Base-by-base conservation (phyloP, 202 grass and related monocot species). In the Saccharum hybrid region DNA sequence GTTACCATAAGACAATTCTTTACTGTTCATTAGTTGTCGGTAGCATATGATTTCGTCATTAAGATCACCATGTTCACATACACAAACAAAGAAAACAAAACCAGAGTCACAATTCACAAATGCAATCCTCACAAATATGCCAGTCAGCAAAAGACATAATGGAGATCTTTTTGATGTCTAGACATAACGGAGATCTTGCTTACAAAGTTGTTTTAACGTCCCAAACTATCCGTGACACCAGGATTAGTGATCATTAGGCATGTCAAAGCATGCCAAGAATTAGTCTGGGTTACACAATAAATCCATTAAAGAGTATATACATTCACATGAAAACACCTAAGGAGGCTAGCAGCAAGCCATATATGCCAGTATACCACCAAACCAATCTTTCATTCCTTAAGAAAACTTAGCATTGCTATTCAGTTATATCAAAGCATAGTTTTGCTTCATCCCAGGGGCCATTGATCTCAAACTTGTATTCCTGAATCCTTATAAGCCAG, bases 381-480 rank as follows among this genome's bases (percentile, higher is more conserved):
- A 57, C 14, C 60, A 56, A 84, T 49, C 26, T 81, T 12, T 28
- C 10, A 68, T 54, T 80, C 72, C 6, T 42, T 23, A 41, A 74
- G 14, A 64, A 43, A 75, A 74, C 33, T 33, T 67, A 26, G 18
- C 70, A 19, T 34, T 51, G 8, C 78, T 79, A 97, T 80, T 94
- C 92, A 31, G 90, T 91, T 77, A 94, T 94, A 90, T 98, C 95
- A 90, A 98, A 98, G 89, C 92, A 94, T 60, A 98, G 92, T 73
- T 98, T 94, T 66, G 95, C 95, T 91, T 94, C 95, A 75, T 94
- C 86, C 90, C 95, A 98, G 18, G 90, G 92, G 30, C 95, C 92
- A 73, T 98, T 98, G 69, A 94, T 98, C 87, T 98, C 95, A 86
- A 98, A 98, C 80, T 98, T 98, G 83, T 98, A 98, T 76, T 93